phyloP scores from a whole-genome alignment of 2,329 filamentous ascomycete species.

The Arthrocladium fulminans region DNA sequence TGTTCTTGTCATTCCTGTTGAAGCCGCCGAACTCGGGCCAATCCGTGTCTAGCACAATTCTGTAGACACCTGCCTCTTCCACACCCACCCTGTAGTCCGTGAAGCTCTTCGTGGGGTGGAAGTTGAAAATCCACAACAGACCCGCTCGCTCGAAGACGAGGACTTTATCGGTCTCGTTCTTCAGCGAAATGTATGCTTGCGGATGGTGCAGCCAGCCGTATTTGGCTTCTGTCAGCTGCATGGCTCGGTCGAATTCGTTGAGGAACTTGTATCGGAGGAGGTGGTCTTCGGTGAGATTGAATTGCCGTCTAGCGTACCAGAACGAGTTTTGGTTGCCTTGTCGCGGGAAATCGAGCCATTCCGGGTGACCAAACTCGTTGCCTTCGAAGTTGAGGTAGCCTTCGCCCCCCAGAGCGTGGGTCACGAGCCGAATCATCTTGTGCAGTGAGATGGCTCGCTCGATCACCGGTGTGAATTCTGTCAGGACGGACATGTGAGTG shows the following conservation, averaged over 20 bases:
- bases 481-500: constrained; percentile 86
- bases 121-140: constrained; percentile 91
- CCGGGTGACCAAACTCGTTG: constrained; percentile 96
- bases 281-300: constrained; percentile 81
- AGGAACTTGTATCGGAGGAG: constrained; percentile 83
- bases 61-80: constrained; percentile 75
- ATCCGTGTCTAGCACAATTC: constrained; percentile 76
- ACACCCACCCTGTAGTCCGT: constrained; percentile 88
- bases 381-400: constrained; percentile 98
- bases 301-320: constrained; percentile 86
- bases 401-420: constrained; percentile 84
- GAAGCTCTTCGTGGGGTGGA: constrained; percentile 76
- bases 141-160: constrained; percentile 91
- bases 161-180: constrained; percentile 89
- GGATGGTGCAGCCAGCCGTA: constrained; percentile 81
- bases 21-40: constrained; percentile 68
- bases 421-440: constrained; percentile 94
- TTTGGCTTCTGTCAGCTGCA: constrained; percentile 80
- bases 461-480: constrained; percentile 77
- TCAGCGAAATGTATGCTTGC: constrained; percentile 87
- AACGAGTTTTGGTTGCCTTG: constrained; percentile 88
- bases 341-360: constrained; percentile 97
- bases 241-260: constrained; percentile 84
- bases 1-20: constrained; percentile 65
- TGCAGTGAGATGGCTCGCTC: constrained; percentile 85